Percentiles rank a stretch among this genome's conserved stretches.
These are phyloP conservation scores for Anthracocystis walkeri DNA, from an alignment of 1,284 basidiomycete genomes.

Conservation along the genomic window DNA sequence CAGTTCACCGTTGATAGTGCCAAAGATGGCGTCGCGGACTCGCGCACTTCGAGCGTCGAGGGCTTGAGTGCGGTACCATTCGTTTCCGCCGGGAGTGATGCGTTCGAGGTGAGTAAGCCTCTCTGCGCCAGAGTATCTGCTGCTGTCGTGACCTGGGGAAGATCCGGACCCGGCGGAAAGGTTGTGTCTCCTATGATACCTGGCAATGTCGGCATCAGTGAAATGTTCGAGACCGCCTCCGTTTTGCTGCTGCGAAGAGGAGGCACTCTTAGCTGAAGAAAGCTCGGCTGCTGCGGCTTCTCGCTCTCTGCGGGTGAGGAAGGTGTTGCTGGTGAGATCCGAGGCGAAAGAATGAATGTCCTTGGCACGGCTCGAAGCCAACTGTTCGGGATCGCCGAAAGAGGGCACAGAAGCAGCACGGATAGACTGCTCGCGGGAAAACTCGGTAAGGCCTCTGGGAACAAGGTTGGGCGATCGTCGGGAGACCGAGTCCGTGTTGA, in stretches of 20 bases:
- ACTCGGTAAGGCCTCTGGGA: slow-evolving; percentile 38
- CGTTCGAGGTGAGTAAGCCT: slow-evolving; percentile 43
- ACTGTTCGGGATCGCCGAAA: slow-evolving; percentile 42
- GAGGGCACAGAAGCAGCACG: slow-evolving; percentile 43
- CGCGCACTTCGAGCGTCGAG: slow-evolving; percentile 55
- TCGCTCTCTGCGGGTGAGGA: slow-evolving; percentile 41
- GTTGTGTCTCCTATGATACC: slow-evolving; percentile 49
- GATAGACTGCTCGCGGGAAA: slow-evolving; percentile 31
- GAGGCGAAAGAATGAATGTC: slow-evolving; percentile 35
- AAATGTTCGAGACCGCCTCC: slow-evolving; percentile 36
- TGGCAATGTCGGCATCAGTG: slow-evolving; percentile 48
- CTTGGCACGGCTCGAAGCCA: slow-evolving; percentile 19
- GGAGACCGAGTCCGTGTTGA: slow-evolving; percentile 41
- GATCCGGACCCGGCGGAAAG: slow-evolving; percentile 27
- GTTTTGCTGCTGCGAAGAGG: slow-evolving; percentile 12
- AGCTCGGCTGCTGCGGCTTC: slow-evolving; percentile 44
- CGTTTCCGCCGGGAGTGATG: slow-evolving; percentile 43
- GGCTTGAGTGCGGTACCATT: slow-evolving; percentile 50
- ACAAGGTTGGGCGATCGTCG: slow-evolving; percentile 44
- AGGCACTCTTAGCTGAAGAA: not conserved
- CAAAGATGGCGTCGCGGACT: slow-evolving; percentile 68
- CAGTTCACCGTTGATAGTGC: slow-evolving; percentile 64
- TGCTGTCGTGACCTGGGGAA: slow-evolving; percentile 34
- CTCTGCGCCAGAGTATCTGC: slow-evolving; percentile 50
- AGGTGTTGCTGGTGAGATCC: slow-evolving; percentile 48